Conservation (phyloP, 768 basidiomycete species). For the Termitomyces sp. region DNA sequence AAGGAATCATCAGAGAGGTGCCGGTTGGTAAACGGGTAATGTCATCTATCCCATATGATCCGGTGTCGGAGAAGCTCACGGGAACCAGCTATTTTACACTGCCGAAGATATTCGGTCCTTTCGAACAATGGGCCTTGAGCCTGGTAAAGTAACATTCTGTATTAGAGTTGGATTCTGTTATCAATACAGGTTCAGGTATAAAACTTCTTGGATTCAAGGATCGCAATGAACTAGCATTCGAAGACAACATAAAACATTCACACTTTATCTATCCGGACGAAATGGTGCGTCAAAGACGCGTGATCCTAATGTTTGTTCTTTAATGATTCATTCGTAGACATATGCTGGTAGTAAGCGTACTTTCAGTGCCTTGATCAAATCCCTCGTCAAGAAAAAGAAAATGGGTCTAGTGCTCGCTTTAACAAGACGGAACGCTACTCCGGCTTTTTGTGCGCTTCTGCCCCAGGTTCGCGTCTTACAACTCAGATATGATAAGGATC, state of each 20-base stretch:
- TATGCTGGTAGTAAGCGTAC: conserved; percentile 92
- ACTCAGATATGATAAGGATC: background rate
- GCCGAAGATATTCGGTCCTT: conserved; percentile 79
- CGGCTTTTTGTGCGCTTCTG: conserved; percentile 77
- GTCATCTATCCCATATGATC: background rate
- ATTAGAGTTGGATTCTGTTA: background rate
- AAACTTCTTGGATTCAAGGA: conserved; percentile 93
- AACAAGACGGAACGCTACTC: conserved; percentile 65
- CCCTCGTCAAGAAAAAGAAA: conserved; percentile 75
- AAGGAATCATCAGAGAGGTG: conserved; percentile 33
- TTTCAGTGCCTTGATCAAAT: conserved; percentile 80
- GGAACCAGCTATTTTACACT: conserved; percentile 70
- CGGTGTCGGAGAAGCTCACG: background rate
- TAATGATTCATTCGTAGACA: conserved; percentile 30
- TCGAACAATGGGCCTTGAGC: conserved; percentile 73
- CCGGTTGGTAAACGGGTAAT: conserved; percentile 47
- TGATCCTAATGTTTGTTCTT: background rate
- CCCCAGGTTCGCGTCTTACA: conserved; percentile 58
- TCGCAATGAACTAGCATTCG: conserved; percentile 60
- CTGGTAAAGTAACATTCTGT: conserved; percentile 42
- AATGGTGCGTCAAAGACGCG: conserved; percentile 40
- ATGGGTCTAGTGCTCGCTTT: conserved; percentile 75
- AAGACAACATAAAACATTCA: conserved; percentile 91
- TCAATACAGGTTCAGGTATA: conserved; percentile 46
- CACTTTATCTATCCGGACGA: conserved; percentile 92